Evolutionary conservation across 73 alveolate species (phyloP).

Genomic region (Uronychia binucleata): DNA sequence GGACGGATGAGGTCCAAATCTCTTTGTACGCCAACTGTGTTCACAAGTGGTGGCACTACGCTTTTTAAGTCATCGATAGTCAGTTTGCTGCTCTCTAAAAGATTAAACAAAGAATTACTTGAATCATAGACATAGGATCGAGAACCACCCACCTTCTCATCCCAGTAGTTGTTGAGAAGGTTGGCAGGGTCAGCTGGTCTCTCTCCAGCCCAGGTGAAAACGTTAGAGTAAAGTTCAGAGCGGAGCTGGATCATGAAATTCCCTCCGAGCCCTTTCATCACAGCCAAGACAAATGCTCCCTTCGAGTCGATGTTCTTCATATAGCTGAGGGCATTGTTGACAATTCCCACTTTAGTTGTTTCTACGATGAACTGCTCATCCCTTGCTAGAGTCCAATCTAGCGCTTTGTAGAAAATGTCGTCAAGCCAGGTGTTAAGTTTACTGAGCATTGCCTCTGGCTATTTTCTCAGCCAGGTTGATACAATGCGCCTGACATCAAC

Average conservation of each 20-base stretch:
- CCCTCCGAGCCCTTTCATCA: constrained; percentile 96
- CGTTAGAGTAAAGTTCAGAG: constrained; percentile 75
- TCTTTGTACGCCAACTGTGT: constrained; percentile 86
- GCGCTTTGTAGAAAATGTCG: constrained; percentile 81
- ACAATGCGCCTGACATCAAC: constrained; percentile 95
- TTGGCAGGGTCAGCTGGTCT: constrained; percentile 83
- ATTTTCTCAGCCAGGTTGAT: constrained; percentile 95
- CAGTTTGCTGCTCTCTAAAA: constrained; percentile 36
- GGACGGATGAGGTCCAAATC: constrained; percentile 84
- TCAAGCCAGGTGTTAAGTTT: constrained; percentile 92
- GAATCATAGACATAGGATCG: constrained; percentile 64
- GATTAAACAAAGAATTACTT: too few relatives aligned
- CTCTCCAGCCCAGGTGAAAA: constrained; percentile 77
- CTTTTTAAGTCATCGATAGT: constrained; percentile 69
- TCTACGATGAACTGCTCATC: constrained; percentile 77
- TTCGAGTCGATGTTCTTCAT: constrained; percentile 79
- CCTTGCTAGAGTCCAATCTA: constrained; percentile 61
- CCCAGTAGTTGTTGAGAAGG: constrained; percentile 76
- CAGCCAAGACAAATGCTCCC: constrained; percentile 89
- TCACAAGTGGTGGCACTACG: constrained; percentile 90
- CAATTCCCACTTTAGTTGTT: constrained; percentile 97
- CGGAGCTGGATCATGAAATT: constrained; percentile 85
- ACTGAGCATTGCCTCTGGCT: constrained; percentile 74
- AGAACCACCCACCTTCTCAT: constrained; percentile 53
- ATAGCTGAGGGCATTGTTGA: constrained; percentile 86